Conservation (phyloP, 768 basidiomycete species). For the Termitomyces sp. region DNA sequence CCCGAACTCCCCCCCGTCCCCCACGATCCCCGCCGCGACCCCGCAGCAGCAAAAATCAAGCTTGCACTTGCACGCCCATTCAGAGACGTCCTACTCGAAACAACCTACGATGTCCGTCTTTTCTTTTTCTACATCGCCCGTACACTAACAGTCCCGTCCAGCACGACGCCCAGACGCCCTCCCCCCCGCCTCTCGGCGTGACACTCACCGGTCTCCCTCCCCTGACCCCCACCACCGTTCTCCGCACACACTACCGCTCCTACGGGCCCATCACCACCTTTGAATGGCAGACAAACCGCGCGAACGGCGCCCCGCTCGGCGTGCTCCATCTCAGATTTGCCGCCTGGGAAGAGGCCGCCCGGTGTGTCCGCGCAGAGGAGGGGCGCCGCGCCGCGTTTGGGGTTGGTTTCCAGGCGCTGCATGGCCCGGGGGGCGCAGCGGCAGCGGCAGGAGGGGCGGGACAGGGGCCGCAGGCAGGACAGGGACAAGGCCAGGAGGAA, state of each 20-base stretch:
- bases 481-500: conserved; percentile 44
- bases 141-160: conserved; percentile 22
- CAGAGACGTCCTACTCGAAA: conserved; percentile 34
- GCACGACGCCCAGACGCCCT: conserved; percentile 71
- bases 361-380: conserved; percentile 61
- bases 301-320: conserved; percentile 79
- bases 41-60: conserved; percentile 19
- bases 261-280: conserved; percentile 62
- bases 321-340: conserved; percentile 70
- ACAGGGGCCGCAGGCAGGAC: too few species aligned
- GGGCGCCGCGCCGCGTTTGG: conserved; percentile 52
- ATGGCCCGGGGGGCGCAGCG: background rate
- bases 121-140: background rate
- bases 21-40: conserved; percentile 51
- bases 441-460: conserved; percentile 25
- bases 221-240: conserved; percentile 58
- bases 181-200: conserved; percentile 71
- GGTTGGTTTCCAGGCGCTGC: background rate
- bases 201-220: conserved; percentile 69
- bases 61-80: conserved; percentile 15
- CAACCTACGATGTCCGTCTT: conserved; percentile 49
- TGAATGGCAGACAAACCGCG: conserved; percentile 73
- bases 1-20: conserved; percentile 31
- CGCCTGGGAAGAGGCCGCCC: conserved; percentile 61
- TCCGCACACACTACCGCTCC: conserved; percentile 58